Evolutionary conservation across 2,329 filamentous ascomycete species (phyloP), one percentile per base, ranked within the genome.

Genomic region (Pseudogymnoascus sp.): DNA sequence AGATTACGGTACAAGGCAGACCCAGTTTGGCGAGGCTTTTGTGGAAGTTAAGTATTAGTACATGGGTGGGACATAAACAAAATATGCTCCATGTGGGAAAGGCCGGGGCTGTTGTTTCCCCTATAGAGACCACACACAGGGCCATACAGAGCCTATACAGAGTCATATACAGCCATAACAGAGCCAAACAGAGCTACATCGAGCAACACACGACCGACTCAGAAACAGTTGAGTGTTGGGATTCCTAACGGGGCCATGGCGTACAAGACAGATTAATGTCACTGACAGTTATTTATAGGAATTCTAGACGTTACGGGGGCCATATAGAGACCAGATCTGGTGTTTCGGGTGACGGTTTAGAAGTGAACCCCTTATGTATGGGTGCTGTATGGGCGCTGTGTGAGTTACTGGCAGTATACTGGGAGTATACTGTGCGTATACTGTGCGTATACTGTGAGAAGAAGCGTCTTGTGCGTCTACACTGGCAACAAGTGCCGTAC

Each of bases 1-100:
- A 15, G 9, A 29, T 29, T 50, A 31, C 41, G 41, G 11, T 29
- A 47, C 41, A 29, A 29, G 41, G 41, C 41, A n/a, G 13, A 11
- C 41, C 41, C 5, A 47, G 41, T 47, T 15, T 50, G 44, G 44
- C 44, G 26, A 50, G 44, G 44, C 44, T 50, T 50, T 50, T 50
- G 41, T 50, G 41, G 26, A 31, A 31, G 26, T 50, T 50, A 50
- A 8, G 44, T 50, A 50, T 15, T 24, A 31, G 44, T 50, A 50
- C 44, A 31, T 50, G n/a, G 33, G 7, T 13, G 26, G 7, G 8
- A 50, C 44, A 50, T 31, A 5, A n/a, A 15, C 17, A 17, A 17
- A 17, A 17, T 17, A 17, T 17, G 2, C 17, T 17, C 17, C 17
- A 2, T 17, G 17, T 10, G 44, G 44, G 44, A 15, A 31, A 6